phyloP scores from a whole-genome alignment of 495 filamentous ascomycete genomes.

The Cercophora scortea region DNA sequence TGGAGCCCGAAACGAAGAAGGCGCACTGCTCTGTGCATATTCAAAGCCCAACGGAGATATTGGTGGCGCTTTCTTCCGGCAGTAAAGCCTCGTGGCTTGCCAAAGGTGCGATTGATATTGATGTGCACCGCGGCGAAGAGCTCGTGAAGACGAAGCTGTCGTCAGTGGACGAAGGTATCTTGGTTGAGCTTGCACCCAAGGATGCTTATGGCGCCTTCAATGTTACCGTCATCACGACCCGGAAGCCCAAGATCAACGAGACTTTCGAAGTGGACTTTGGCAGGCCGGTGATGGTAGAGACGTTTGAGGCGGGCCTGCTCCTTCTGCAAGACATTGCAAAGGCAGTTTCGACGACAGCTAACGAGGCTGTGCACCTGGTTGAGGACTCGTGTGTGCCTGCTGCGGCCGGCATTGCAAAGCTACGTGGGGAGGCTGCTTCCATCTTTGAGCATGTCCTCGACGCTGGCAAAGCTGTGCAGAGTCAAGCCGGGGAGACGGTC shows the following conservation, averaged over 20 bases:
- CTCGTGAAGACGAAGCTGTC: constrained; percentile 33
- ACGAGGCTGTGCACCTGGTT: constrained; percentile 25
- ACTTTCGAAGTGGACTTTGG: constrained; percentile 38
- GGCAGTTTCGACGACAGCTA: constrained; percentile 23
- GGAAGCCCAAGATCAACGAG: constrained; percentile 38
- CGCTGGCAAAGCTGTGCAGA: constrained; percentile 14
- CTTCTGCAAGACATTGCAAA: constrained; percentile 28
- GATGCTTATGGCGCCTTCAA: constrained; percentile 36
- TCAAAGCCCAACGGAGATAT: constrained; percentile 28
- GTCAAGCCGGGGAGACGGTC: constrained; percentile 11
- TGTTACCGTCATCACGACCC: constrained; percentile 35
- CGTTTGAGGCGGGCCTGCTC: constrained; percentile 29
- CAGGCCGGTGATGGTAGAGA: constrained; percentile 24
- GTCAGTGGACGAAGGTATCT: constrained; percentile 34
- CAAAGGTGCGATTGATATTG: constrained; percentile 34
- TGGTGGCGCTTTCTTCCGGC: constrained; percentile 28
- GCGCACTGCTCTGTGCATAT: constrained; percentile 30
- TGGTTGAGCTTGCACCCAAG: constrained; percentile 30
- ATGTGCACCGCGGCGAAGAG: constrained; percentile 32
- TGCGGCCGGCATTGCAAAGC: constrained; percentile 12
- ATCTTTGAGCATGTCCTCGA: constrained; percentile 21
- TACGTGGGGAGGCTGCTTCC: constrained; percentile 23
- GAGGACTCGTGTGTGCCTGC: constrained; percentile 26
- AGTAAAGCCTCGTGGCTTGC: constrained; percentile 34
- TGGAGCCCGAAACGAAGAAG: constrained; percentile 14